phyloP scores from a whole-genome alignment of 768 basidiomycete genomes.

The Candolleomyces eurysporus region DNA sequence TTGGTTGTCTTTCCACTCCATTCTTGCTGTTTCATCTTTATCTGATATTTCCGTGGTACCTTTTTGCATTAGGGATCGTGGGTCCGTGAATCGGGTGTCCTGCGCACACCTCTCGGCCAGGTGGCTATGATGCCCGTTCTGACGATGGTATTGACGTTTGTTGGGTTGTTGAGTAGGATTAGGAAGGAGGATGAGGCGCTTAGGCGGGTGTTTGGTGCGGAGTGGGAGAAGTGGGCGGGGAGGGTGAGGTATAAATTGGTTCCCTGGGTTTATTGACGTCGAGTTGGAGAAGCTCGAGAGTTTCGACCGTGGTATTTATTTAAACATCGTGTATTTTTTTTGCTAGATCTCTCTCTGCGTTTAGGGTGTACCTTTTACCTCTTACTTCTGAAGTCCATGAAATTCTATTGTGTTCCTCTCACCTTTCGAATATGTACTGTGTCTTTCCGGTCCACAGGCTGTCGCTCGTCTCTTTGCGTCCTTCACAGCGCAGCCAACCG shows the following conservation, averaged over 20 bases:
- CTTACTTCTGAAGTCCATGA: no score
- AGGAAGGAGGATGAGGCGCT: constrained; percentile 45
- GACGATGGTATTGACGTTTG: constrained; percentile 26
- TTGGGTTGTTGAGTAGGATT: constrained; percentile 39
- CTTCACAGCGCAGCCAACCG: no score
- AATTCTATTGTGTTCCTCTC: no score
- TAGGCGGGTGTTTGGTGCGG: constrained; percentile 35
- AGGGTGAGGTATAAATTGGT: constrained; percentile 47
- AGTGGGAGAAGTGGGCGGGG: constrained; percentile 43
- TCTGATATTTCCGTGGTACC: no score
- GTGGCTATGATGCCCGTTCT: constrained; percentile 23
- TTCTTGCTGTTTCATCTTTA: no score
- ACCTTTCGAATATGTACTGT: no score
- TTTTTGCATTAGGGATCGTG: constrained; percentile 39
- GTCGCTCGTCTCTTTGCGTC: no score
- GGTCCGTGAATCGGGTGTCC: constrained; percentile 40
- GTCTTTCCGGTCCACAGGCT: no score
- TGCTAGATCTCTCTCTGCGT: no score
- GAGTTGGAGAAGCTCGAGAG: background rate
- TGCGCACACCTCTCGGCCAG: constrained; percentile 31
- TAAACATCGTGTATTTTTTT: no score
- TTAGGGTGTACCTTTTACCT: no score
- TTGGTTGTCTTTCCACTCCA: background rate
- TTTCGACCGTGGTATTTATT: no score
- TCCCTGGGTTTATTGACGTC: constrained; percentile 41